These are phyloP conservation scores for Avena sativa DNA, from an alignment of 176 grass and related monocot genomes.

Conservation along the genomic window DNA sequence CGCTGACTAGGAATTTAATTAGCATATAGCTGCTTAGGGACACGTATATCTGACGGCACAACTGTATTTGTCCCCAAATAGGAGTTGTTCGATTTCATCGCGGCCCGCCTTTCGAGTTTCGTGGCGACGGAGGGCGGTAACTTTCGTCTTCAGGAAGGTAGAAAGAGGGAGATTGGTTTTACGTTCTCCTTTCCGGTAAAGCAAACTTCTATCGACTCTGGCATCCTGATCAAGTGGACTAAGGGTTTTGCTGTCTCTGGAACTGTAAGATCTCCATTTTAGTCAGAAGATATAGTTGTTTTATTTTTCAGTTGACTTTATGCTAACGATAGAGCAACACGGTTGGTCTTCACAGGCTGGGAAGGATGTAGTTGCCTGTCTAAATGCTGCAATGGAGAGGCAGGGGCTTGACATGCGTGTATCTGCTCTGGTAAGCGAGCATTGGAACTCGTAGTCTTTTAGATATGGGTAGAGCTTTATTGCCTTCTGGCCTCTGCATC, in stretches of 20 bases:
- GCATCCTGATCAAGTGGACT: conserved; percentile 62
- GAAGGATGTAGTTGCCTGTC: conserved; percentile 53
- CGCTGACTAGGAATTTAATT: no score
- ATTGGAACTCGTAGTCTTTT: neutral
- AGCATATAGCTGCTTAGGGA: no score
- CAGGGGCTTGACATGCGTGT: conserved; percentile 49
- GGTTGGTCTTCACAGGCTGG: conserved; percentile 15
- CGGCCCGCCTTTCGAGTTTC: conserved; percentile 33
- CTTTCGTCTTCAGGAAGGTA: conserved; percentile 29
- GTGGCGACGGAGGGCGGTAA: conserved; percentile 37
- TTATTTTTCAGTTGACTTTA: no score
- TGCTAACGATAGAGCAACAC: neutral
- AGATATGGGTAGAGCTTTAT: neutral
- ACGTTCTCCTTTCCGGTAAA: conserved; percentile 66
- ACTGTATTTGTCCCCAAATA: neutral
- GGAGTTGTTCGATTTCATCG: conserved; percentile 59
- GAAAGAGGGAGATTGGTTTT: conserved; percentile 58
- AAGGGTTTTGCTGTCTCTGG: conserved; percentile 58
- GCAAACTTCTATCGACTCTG: conserved; percentile 52
- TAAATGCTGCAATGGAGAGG: conserved; percentile 46
- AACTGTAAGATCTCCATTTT: conserved; percentile 36
- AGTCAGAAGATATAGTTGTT: no score
- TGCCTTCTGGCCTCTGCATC: neutral
- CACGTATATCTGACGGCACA: neutral
- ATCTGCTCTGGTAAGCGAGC: conserved; percentile 42